Conservation (phyloP, 2,329 filamentous ascomycete species). For the Fusarium humuli region DNA sequence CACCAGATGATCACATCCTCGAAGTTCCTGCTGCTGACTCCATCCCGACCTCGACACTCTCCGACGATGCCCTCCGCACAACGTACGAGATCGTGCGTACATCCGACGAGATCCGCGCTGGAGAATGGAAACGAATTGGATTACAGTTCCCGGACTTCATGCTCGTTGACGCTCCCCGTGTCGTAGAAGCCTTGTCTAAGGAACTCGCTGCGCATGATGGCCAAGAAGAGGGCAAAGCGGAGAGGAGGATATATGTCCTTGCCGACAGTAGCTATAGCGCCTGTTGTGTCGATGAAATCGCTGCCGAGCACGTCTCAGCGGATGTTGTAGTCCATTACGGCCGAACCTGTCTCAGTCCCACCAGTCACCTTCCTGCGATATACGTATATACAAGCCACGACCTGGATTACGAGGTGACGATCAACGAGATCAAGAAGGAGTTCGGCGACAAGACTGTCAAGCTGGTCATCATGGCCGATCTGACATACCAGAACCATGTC, state of each 20-base stretch:
- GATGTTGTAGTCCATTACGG: slow-evolving; percentile 96
- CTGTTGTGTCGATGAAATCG: slow-evolving; percentile 97
- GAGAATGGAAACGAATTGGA: slow-evolving; percentile 80
- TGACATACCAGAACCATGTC: slow-evolving; percentile 86
- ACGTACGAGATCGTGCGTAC: slow-evolving; percentile 91
- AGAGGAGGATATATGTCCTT: slow-evolving; percentile 77
- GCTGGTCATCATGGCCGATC: slow-evolving; percentile 86
- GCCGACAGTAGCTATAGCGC: slow-evolving; percentile 97
- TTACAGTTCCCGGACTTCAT: slow-evolving; percentile 97
- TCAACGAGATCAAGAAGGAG: slow-evolving; percentile 71
- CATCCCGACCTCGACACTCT: slow-evolving; percentile 50
- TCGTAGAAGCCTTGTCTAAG: slow-evolving; percentile 69
- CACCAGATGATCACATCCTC: slow-evolving; percentile 70
- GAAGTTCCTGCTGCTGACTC: slow-evolving; percentile 61
- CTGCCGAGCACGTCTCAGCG: slow-evolving; percentile 91
- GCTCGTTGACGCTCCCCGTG: slow-evolving; percentile 85
- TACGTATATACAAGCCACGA: slow-evolving; percentile 86
- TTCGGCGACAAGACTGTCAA: slow-evolving; percentile 74
- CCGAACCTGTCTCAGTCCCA: slow-evolving; percentile 89
- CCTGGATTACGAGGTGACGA: slow-evolving; percentile 70
- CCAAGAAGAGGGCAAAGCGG: slow-evolving; percentile 7
- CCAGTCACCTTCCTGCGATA: slow-evolving; percentile 85
- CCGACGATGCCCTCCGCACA: slow-evolving; percentile 76
- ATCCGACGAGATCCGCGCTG: slow-evolving; percentile 76
- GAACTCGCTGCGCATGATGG: slow-evolving; percentile 42